phyloP scores from a whole-genome alignment of 768 basidiomycete genomes.

The Calocera cornea region DNA sequence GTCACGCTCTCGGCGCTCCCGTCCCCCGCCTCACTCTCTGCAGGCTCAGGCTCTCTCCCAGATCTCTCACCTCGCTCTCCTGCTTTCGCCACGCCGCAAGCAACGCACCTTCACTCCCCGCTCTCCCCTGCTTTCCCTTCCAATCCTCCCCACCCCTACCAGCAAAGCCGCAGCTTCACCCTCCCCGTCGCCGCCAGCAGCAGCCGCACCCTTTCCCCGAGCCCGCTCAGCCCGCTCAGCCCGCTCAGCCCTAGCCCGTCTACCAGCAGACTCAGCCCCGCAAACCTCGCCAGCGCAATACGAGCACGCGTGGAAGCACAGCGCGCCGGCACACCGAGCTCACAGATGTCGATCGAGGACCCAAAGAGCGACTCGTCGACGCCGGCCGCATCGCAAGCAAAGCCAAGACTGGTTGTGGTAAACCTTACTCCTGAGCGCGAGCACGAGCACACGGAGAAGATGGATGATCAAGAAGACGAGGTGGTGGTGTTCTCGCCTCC shows the following conservation, averaged over 20 bases:
- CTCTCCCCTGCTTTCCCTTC: not conserved
- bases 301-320: not conserved
- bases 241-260: not conserved
- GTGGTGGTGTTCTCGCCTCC: not conserved
- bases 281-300: not conserved
- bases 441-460: not conserved
- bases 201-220: not conserved
- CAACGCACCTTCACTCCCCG: not conserved
- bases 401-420: not conserved
- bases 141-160: not conserved
- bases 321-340: not conserved
- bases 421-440: not conserved
- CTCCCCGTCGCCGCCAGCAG: not conserved
- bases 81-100: not conserved
- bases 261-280: not conserved
- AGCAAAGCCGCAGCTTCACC: not conserved
- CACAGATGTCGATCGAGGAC: not conserved
- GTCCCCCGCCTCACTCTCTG: not conserved
- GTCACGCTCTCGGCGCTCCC: not conserved
- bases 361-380: not conserved
- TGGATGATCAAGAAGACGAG: not conserved
- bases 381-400: not conserved
- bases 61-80: not conserved
- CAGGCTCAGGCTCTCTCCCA: not conserved
- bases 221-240: not conserved